phyloP scores from a whole-genome alignment of 2,329 filamentous ascomycete genomes.

The Alternaria metachromatica region DNA sequence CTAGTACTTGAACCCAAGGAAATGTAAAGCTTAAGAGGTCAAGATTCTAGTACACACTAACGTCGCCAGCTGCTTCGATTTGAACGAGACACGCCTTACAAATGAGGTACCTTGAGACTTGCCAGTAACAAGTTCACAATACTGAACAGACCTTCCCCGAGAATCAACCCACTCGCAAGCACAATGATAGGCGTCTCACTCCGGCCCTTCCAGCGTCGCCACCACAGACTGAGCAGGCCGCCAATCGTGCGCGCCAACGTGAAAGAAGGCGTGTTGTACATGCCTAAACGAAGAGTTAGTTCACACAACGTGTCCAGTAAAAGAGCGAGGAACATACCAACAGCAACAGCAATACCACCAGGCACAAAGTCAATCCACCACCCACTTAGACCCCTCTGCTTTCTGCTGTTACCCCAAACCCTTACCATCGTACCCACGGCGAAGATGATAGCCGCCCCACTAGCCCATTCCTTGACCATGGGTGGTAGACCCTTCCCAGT shows the following conservation, averaged over 20 bases:
- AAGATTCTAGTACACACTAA: too few species aligned
- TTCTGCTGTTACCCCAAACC: constrained; percentile 50
- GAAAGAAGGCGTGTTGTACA: constrained; percentile 98
- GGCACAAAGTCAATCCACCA: constrained; percentile 80
- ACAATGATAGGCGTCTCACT: constrained; percentile 82
- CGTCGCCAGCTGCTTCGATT: not conserved
- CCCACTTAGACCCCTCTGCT: constrained; percentile 41
- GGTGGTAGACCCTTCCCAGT: constrained; percentile 86
- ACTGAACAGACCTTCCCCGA: constrained; percentile 73
- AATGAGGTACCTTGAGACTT: constrained; percentile 69
- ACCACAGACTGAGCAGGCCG: constrained; percentile 54
- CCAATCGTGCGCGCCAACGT: constrained; percentile 87
- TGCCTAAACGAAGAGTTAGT: constrained; percentile 62
- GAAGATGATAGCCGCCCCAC: constrained; percentile 77
- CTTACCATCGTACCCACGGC: constrained; percentile 72
- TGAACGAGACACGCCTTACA: constrained; percentile 4
- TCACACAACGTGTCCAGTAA: too few species aligned
- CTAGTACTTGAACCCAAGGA: too few species aligned
- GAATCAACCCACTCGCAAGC: constrained; percentile 86
- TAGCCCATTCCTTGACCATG: constrained; percentile 82
- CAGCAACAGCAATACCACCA: constrained; percentile 93
- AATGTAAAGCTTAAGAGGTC: too few species aligned
- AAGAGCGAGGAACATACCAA: constrained; percentile 63
- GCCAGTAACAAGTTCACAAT: constrained; percentile 88
- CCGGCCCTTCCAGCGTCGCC: constrained; percentile 35